phyloP scores from a whole-genome alignment of 2,329 filamentous ascomycete genomes.

The Aspergillus quadricinctus region DNA sequence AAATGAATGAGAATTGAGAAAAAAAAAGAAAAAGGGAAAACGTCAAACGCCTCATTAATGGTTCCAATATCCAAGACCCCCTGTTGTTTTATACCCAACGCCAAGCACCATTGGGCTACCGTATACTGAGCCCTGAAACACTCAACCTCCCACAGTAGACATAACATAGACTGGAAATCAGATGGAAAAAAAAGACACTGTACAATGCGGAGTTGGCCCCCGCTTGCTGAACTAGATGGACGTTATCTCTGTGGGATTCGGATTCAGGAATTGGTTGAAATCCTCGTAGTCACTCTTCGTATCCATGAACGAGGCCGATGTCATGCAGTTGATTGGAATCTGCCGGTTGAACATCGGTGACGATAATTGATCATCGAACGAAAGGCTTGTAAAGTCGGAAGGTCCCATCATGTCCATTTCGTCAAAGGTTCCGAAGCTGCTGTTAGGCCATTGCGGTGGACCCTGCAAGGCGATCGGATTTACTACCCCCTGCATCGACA shows the following conservation, averaged over 20 bases:
- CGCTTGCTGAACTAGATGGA: slow-evolving; percentile 23
- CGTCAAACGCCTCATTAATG: background rate
- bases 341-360: slow-evolving; percentile 36
- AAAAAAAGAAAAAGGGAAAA: background rate
- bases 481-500: slow-evolving; percentile 33
- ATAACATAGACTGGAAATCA: background rate
- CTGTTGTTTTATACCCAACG: slow-evolving; percentile 16
- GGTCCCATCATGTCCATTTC: slow-evolving; percentile 31
- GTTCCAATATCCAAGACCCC: slow-evolving; percentile 7
- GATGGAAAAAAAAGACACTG: slow-evolving; percentile 4
- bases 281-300: slow-evolving; percentile 35
- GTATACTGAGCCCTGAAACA: background rate
- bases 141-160: background rate
- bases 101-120: slow-evolving; percentile 8
- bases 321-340: slow-evolving; percentile 32
- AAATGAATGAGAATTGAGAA: background rate
- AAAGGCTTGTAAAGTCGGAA: slow-evolving; percentile 26
- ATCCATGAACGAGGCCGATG: slow-evolving; percentile 25
- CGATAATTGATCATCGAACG: slow-evolving; percentile 30
- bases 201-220: background rate
- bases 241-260: slow-evolving; percentile 35
- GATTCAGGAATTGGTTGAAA: slow-evolving; percentile 38
- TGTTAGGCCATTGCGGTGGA: slow-evolving; percentile 24
- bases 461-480: slow-evolving; percentile 34
- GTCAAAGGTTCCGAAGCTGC: slow-evolving; percentile 26